phyloP scores from a whole-genome alignment of 495 filamentous ascomycete genomes.

The Talaromyces stipitatus region DNA sequence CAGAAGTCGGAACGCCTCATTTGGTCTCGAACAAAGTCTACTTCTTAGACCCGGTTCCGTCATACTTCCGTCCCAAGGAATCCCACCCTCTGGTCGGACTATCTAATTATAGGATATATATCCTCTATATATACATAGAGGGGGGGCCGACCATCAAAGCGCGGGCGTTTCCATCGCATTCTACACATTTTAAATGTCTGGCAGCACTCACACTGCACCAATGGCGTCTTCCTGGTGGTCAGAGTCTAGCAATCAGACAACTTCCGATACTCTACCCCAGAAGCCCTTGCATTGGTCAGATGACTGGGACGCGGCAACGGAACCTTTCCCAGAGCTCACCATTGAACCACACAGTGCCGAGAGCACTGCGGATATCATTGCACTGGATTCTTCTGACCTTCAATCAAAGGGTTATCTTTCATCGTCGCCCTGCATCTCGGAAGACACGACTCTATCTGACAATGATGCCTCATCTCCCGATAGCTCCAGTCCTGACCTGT shows the following conservation, averaged over 20 bases:
- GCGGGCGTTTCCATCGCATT: not conserved
- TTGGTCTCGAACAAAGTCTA: not conserved
- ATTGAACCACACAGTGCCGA: not conserved
- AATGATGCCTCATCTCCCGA: not conserved
- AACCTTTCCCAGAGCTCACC: conserved; percentile 1
- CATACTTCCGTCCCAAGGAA: not conserved
- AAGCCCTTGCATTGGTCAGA: not conserved
- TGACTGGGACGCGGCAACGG: not conserved
- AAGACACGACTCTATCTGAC: not conserved
- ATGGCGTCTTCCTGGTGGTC: not conserved
- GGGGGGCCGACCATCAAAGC: not conserved
- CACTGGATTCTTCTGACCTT: not conserved
- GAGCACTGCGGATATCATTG: not conserved
- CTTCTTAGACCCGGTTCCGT: not conserved
- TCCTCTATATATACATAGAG: not conserved
- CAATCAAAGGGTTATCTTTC: not conserved
- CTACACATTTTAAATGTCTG: not conserved
- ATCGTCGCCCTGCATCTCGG: conserved; percentile 5
- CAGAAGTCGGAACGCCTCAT: not conserved
- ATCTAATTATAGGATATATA: conserved; percentile 2
- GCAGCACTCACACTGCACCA: not conserved
- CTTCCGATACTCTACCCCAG: not conserved
- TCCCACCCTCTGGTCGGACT: not conserved
- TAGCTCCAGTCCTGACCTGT: not conserved
- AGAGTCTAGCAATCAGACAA: not conserved